Evolutionary conservation across 176 grass and related monocot genomes (phyloP).

Genomic region (Carex pumila): DNA sequence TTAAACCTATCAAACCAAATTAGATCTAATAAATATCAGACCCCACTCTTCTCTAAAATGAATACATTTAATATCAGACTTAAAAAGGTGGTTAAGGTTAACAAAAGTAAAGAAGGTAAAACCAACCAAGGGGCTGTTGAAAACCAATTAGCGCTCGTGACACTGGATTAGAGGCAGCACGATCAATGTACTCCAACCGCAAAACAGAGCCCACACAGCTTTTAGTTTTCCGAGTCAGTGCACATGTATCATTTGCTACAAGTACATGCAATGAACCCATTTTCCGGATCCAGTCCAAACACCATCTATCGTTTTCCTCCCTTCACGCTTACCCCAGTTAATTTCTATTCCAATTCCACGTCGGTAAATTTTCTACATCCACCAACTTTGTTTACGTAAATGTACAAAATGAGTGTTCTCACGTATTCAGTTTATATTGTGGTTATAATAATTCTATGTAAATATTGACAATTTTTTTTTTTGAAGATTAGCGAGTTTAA

Average conservation of each 20-base stretch:
- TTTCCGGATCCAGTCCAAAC: not conserved
- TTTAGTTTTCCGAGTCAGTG: conserved; percentile 1
- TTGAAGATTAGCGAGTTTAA: no score
- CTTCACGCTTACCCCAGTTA: not conserved
- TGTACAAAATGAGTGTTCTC: no score
- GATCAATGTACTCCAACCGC: not conserved
- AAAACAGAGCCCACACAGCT: not conserved
- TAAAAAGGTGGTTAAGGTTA: not conserved
- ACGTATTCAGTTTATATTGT: no score
- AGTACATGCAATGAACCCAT: not conserved
- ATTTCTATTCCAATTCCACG: not conserved
- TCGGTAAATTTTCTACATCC: not conserved
- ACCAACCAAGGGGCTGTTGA: not conserved
- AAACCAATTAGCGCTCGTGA: not conserved
- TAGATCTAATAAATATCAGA: no score
- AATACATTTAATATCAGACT: not conserved
- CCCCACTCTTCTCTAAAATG: no score
- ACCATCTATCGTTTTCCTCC: not conserved
- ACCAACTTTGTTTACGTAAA: not conserved
- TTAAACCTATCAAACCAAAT: no score
- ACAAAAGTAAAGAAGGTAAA: not conserved
- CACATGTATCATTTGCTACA: conserved; percentile 1
- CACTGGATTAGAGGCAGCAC: not conserved
- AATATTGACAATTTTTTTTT: no score
- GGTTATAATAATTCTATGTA: no score